Percentiles rank a stretch among this genome's conserved stretches.
Evolutionary conservation across 306 rosid genomes (phyloP).

Genomic region (Hippophae rhamnoides): DNA sequence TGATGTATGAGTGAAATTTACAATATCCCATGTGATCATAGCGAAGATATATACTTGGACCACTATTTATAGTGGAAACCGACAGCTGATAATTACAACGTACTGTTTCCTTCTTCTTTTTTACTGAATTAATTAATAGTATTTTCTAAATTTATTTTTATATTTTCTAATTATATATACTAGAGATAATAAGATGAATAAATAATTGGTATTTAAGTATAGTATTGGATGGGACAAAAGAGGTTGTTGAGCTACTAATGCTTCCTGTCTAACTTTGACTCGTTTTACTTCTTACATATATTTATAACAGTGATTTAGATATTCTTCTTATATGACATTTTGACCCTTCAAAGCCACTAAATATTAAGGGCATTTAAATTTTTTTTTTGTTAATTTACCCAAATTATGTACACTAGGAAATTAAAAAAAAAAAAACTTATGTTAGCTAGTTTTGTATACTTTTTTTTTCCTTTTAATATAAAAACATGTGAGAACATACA

Average conservation of each 20-base stretch:
- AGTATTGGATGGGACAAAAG: not conserved
- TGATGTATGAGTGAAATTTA: slow-evolving; percentile 31
- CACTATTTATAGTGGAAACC: slow-evolving; percentile 10
- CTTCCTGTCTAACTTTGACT: not conserved
- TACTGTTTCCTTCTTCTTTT: not conserved
- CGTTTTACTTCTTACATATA: no score
- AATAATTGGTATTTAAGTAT: slow-evolving; percentile 1
- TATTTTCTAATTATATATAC: not conserved
- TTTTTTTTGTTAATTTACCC: no score
- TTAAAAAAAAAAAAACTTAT: no score
- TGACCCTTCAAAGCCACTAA: no score
- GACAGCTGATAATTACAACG: not conserved
- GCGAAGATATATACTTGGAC: slow-evolving; percentile 13
- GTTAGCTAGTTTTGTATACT: no score
- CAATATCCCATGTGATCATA: slow-evolving; percentile 44
- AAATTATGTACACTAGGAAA: no score
- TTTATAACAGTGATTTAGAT: no score
- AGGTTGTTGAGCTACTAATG: slow-evolving; percentile 14
- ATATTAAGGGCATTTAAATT: no score
- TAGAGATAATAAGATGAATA: slow-evolving; percentile 6
- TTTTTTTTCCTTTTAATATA: no score
- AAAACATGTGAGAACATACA: no score
- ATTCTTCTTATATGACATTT: no score
- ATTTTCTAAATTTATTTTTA: slow-evolving; percentile 3
- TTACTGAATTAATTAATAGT: slow-evolving; percentile 15